Percentiles rank a stretch among this genome's conserved stretches.
phyloP scores from a whole-genome alignment of 2,329 filamentous ascomycete species.

The Tolypocladium paradoxum region DNA sequence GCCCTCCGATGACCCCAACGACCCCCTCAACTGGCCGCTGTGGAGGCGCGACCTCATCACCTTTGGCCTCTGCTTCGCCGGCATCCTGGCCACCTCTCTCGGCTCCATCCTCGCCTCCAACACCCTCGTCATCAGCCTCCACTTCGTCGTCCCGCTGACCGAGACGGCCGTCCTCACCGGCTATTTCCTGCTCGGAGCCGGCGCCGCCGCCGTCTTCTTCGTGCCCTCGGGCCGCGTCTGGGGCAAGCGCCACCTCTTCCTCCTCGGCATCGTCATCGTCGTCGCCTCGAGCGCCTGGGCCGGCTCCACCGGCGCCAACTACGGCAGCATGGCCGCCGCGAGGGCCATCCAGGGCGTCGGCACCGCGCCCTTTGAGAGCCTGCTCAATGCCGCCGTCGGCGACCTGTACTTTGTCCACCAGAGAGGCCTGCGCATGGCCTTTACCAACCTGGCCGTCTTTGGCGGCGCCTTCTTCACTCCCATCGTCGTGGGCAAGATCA shows the following conservation, averaged over 20 bases:
- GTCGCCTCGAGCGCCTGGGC: constrained; percentile 70
- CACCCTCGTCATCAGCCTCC: constrained; percentile 63
- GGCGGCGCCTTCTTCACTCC: constrained; percentile 58
- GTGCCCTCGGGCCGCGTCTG: constrained; percentile 82
- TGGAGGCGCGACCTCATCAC: constrained; percentile 79
- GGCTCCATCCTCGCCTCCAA: constrained; percentile 83
- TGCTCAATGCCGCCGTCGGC: constrained; percentile 81
- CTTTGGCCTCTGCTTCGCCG: constrained; percentile 63
- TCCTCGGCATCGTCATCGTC: constrained; percentile 65
- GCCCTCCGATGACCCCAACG: constrained; percentile 82
- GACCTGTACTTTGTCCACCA: constrained; percentile 85
- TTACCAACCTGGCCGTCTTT: constrained; percentile 51
- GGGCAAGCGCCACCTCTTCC: constrained; percentile 84
- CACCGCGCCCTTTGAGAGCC: constrained; percentile 77
- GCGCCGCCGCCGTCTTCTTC: constrained; percentile 71
- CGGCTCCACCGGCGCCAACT: constrained; percentile 55
- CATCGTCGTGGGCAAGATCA: constrained; percentile 83
- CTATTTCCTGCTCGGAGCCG: constrained; percentile 77
- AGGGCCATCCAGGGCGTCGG: constrained; percentile 79
- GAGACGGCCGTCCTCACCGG: constrained; percentile 73
- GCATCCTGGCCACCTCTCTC: constrained; percentile 74
- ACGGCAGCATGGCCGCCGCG: constrained; percentile 64
- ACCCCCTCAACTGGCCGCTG: constrained; percentile 76
- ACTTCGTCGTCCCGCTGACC: constrained; percentile 58
- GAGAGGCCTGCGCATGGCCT: constrained; percentile 77